Base-by-base conservation (phyloP, 306 rosid genomes). In the Begonia peltatifolia region DNA sequence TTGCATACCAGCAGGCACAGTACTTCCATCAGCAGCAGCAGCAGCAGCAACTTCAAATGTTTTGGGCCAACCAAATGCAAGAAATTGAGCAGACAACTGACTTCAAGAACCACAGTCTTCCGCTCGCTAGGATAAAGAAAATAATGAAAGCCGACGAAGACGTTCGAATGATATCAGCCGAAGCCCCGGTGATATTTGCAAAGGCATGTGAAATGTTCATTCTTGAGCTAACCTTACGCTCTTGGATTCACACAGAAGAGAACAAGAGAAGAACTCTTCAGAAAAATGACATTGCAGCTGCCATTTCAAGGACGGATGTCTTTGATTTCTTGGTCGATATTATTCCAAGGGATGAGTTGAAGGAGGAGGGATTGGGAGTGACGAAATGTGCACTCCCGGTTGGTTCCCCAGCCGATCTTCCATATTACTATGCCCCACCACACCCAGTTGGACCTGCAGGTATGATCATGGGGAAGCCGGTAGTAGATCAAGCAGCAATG, bases 241-340 rank as follows among this genome's bases (percentile, higher is more conserved):
- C 64, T 2, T 60, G 64, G 64, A 60, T 60, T 38, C 64, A 60
- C 41, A 60, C 64, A 16, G 64, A 60, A 41, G 64, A 60, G 64
- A 60, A 60, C 41, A 60, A 60, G 50, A 60, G 64, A 48, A 60
- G 64, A 60, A 60, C 64, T 13, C 41, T 60, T 14, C 64, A 60
- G 47, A 60, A 60, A 55, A 60, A 60, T 5, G 64, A 60, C 23
- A 60, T 60, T 2, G 64, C 64, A 41, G 64, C 64, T 36, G 64
- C 64, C 17, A 60, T 60, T 12, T 60, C 64, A 6, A 50, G 64
- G 50, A 60, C 56, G 6, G 64, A 60, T 50, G 64, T 60, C 56
- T 60, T 60, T 14, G 64, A 60, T 60, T 60, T 60, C 42, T 60
- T 60, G 64, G 64, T 60, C n/a, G 64, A 60, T 50, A 60, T 60